Base-by-base conservation (phyloP, 345 rosid species). In the Salix udensis region DNA sequence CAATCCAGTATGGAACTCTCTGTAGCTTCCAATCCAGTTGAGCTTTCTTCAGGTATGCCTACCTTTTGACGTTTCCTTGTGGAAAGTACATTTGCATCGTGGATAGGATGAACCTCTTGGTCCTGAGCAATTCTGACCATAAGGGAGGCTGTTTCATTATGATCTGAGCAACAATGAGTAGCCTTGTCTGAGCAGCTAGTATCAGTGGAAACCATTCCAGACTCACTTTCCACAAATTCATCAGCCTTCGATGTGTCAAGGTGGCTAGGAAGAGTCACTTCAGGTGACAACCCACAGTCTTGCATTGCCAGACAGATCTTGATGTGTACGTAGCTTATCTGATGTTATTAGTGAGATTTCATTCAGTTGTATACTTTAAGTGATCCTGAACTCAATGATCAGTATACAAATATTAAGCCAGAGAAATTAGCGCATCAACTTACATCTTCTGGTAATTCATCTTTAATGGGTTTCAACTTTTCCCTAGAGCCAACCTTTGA, bases 371-470 rank as follows among this genome's bases (percentile, higher is more conserved):
- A 18, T 31, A 34, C 34, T 31, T 42, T 21, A 46, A 69, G 37
- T n/a, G n/a, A 46, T 69, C 72, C 72, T 52, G 34, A 55, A 72
- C 50, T 24, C 76, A 61, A 13, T 8, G 16, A 30, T 44, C n/a
- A 14, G 16, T 23, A n/a, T 37, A 37, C 21, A 60, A 3, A 37
- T 52, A 52, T 52, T 48, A 65, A 3, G 10, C 7, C 5, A 50
- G 52, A 19, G 26, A 23, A 67, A 61, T 12, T 4, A 72, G 30
- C 62, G 23, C 21, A 74, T n/a, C 50, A 44, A 74, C 86, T 81
- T 62, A 84, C 89, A 24, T 83, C 55, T 58, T 83, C 89, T 1
- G 86, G 87, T 77, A 87, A 79, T 81, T 82, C 86, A 77, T 81
- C 72, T 77, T 84, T 87, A 6, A 87, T 84, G 52, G 82, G 87